Evolutionary conservation across 352 stramenopile species (phyloP).

Genomic region (Phytophthora litchii): DNA sequence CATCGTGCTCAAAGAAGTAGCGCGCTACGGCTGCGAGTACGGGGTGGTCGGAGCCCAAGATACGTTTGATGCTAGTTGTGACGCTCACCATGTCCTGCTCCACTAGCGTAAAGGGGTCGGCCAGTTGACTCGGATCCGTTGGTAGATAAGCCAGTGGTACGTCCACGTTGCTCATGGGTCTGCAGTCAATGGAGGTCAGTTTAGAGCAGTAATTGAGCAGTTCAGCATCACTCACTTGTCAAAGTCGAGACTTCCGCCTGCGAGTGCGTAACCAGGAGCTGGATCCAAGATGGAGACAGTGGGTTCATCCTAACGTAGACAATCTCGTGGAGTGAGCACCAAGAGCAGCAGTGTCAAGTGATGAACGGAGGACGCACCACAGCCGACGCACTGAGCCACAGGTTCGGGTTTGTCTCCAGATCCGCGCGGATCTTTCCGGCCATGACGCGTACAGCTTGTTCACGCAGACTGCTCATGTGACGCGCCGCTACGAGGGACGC

Average conservation of each 20-base stretch:
- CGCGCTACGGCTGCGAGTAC: conserved; percentile 96
- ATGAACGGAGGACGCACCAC: conserved; percentile 53
- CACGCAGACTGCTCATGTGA: conserved; percentile 61
- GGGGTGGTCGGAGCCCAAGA: conserved; percentile 96
- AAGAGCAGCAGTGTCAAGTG: not conserved
- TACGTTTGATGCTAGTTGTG: conserved; percentile 94
- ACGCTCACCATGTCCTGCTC: conserved; percentile 91
- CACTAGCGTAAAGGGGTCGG: conserved; percentile 95
- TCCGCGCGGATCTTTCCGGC: conserved; percentile 62
- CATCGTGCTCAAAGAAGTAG: conserved; percentile 95
- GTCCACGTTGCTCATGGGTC: conserved; percentile 23
- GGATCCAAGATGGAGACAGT: conserved; percentile 86
- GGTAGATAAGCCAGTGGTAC: conserved; percentile 57
- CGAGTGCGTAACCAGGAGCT: conserved; percentile 60
- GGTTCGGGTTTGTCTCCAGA: conserved; percentile 81
- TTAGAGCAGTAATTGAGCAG: not conserved
- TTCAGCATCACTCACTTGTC: conserved; percentile 17
- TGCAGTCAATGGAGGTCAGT: conserved; percentile 23
- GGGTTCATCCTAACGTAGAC: conserved; percentile 64
- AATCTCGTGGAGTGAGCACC: too few relatives aligned
- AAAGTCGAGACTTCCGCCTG: conserved; percentile 46
- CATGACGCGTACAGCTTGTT: conserved; percentile 66
- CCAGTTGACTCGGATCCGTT: conserved; percentile 52
- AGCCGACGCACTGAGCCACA: conserved; percentile 80
- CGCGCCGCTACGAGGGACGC: conserved; percentile 24